Base-by-base conservation (phyloP, 1,284 basidiomycete genomes). In the Sporisorium iseilematis-ciliati region DNA sequence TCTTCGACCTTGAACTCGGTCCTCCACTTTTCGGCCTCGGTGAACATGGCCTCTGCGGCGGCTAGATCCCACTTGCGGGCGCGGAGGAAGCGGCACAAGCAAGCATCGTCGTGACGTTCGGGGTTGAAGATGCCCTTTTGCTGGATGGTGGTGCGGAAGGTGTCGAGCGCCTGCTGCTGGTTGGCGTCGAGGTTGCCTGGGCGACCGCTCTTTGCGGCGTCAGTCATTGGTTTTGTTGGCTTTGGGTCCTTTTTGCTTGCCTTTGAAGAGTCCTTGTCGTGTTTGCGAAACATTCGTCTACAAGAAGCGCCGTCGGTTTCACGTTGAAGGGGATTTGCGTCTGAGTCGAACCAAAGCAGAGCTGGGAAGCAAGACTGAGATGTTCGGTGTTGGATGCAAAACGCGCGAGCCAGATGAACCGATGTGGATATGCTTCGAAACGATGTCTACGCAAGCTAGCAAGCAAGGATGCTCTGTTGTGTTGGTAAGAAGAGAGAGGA, bases 1-100 rank as follows among this genome's bases (percentile, higher is more conserved):
- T 96, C 92, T 67, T 97, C 95, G 45, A 97, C 92, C 29, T 90
- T 90, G 86, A 92, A 94, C 2, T 93, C 91, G 85, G 91, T 92
- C 85, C 96, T 90, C 96, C 96, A 99, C 79, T 95, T 88, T 86
- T 98, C 95, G 57, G 91, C 91, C 58, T 88, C 87, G 65, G 91
- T 83, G 79, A 97, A 88, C 96, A 98, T 98, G 79, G 88, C 86
- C 88, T 94, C 95, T 16, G 94, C 89, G 82, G 91, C 91, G 45
- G 86, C 84, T 5, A 97, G 85, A 87, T 98, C 94, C 83, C 97
- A 98, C 86, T 93, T 96, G 77, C 96, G 89, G 5, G 96, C 96
- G 41, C 96, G 90, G 68, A 98, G 88, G 88, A 97, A 98, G 29
- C 83, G 82, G 61, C 83, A 84, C 50, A 84, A 57, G 63, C 81